These are phyloP conservation scores for Pleurotus citrinopileatus DNA, from an alignment of 768 basidiomycete species.

Conservation along the genomic window DNA sequence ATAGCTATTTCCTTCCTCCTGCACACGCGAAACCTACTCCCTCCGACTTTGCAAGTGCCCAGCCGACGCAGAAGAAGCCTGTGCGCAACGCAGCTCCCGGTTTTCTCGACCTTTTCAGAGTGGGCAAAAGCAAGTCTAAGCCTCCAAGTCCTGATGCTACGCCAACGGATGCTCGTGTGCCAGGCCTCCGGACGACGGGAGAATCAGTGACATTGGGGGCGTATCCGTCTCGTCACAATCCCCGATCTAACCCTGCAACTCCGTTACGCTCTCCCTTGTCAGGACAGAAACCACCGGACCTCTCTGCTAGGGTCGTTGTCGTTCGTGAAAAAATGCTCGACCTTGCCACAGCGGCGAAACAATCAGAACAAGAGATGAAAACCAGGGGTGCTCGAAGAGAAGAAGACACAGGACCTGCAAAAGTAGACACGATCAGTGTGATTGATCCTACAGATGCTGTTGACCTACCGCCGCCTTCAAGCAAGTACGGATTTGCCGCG, in stretches of 20 bases:
- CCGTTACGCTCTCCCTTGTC: conserved; percentile 20
- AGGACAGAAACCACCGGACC: conserved; percentile 31
- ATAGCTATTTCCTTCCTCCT: conserved; percentile 86
- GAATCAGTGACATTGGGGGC: conserved; percentile 55
- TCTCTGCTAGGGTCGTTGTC: conserved; percentile 68
- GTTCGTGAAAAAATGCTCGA: conserved; percentile 81
- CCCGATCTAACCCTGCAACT: conserved; percentile 34
- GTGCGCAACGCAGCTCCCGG: conserved; percentile 42
- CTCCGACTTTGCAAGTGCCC: conserved; percentile 51
- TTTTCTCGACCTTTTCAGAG: conserved; percentile 72
- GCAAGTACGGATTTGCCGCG: conserved; percentile 68
- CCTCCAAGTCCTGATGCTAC: conserved; percentile 44
- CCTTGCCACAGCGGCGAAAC: conserved; percentile 64
- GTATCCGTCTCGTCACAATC: conserved; percentile 33
- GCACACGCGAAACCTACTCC: conserved; percentile 81
- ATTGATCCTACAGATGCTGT: conserved; percentile 86
- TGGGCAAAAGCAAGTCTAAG: conserved; percentile 66
- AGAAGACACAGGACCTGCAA: conserved; percentile 36
- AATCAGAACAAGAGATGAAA: conserved; percentile 73
- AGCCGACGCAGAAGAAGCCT: conserved; percentile 36
- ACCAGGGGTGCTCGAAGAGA: conserved; percentile 46
- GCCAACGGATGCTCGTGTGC: conserved; percentile 34
- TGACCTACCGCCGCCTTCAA: conserved; percentile 69
- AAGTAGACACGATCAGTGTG: conserved; percentile 45
- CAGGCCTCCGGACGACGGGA: conserved; percentile 61